Evolutionary conservation across 768 basidiomycete genomes (phyloP), one percentile per base, ranked within the genome.

Genomic region (Boletus rubescentipes): DNA sequence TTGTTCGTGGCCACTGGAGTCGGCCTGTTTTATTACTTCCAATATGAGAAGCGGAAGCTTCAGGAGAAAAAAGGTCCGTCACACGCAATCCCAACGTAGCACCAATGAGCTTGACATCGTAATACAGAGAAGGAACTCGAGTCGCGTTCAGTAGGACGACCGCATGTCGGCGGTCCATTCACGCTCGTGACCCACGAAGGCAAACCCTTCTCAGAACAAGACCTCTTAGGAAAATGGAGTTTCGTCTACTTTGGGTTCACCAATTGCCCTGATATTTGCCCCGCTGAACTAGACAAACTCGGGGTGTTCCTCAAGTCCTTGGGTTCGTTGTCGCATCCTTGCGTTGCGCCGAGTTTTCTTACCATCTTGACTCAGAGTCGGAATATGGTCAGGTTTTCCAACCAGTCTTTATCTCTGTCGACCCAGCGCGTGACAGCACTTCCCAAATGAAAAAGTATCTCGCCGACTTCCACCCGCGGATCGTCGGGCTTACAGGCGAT

Each of bases 261-360:
- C 30, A 96, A 99, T 72, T 99, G 97, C 72, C 96, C 97, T 7
- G 97, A 99, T 72, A 98, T 99, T 49, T 99, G 97, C 67, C 97
- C 97, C 1, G 91, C 95, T 50, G 96, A 98, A 73, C 79, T 99
- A 29, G 97, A 99, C 76, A 98, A 98, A 77, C 84, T 98, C 75
- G 85, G 89, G 12, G 77, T 73, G 0, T 85, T 94, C 16, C 77
- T 98, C 39, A 78, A 87, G 31, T 72, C 77, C 44, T 75, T 92
- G 49, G 87, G 93, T 92, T 59, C 56, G 89, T 51, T 31, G 34
- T 39, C 35, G 7, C 2, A 1, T 26, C 16, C 26, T 5, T 3
- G 36, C 5, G 36, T 35, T 15, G 37, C n/a, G 12, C 31, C 11
- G 16, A 23, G 20, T 26, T n/a, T 36, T 29, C 51, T 70, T 18